phyloP scores from a whole-genome alignment of 805 yeast genomes.

The Metschnikowia continentalis region DNA sequence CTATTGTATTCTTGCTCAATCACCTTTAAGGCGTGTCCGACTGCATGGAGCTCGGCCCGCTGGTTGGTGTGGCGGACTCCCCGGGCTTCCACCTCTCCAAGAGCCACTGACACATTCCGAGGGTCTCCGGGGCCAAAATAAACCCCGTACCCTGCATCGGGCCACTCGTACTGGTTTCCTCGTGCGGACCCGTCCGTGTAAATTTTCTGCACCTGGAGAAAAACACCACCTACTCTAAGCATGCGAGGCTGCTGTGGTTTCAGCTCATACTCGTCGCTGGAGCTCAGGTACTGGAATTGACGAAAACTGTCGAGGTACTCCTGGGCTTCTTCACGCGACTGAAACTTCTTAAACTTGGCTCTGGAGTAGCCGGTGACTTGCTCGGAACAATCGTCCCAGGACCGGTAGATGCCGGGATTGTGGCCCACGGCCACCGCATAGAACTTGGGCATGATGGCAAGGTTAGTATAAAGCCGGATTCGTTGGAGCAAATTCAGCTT shows the following conservation, averaged over 20 bases:
- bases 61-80: slow-evolving; percentile 60
- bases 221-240: no score
- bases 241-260: neutral
- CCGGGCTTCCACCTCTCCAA: slow-evolving; percentile 30
- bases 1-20: slow-evolving; percentile 30
- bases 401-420: slow-evolving; percentile 48
- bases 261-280: neutral
- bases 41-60: slow-evolving; percentile 73
- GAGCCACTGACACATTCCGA: slow-evolving; percentile 52
- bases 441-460: neutral
- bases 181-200: slow-evolving; percentile 80
- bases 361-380: slow-evolving; percentile 55
- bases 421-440: slow-evolving; percentile 40
- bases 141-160: slow-evolving; percentile 69
- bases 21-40: slow-evolving; percentile 48
- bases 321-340: slow-evolving; percentile 44
- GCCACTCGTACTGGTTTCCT: slow-evolving; percentile 46
- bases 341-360: slow-evolving; percentile 56
- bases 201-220: slow-evolving; percentile 22
- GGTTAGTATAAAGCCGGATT: neutral
- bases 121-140: slow-evolving; percentile 56
- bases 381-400: slow-evolving; percentile 55
- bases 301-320: slow-evolving; percentile 18
- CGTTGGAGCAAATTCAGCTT: neutral
- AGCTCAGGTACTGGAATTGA: neutral